These are phyloP conservation scores for Sonneratia alba DNA, from an alignment of 345 rosid species.

Conservation along the genomic window DNA sequence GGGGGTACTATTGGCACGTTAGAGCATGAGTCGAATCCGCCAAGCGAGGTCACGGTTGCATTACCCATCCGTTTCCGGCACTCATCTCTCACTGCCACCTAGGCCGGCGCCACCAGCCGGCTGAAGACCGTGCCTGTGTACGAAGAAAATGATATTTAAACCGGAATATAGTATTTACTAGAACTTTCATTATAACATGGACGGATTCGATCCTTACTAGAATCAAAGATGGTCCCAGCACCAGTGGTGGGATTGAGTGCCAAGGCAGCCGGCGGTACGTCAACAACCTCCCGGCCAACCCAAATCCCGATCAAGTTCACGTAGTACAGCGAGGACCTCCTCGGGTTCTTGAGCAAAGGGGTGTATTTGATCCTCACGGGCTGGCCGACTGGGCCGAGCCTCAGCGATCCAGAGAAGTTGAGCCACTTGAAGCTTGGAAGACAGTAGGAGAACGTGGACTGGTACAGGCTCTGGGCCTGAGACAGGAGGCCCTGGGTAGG, in stretches of 20 bases:
- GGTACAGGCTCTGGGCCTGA: constrained; percentile 60
- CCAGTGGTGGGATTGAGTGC: constrained; percentile 71
- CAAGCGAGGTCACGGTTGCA: constrained; percentile 51
- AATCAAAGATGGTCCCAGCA: constrained; percentile 86
- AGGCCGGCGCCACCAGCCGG: constrained; percentile 65
- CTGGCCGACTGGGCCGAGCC: constrained; percentile 73
- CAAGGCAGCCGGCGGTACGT: constrained; percentile 53
- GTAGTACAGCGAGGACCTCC: constrained; percentile 75
- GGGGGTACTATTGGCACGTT: constrained; percentile 55
- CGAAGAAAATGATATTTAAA: not conserved
- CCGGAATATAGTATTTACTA: no score
- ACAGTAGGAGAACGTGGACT: constrained; percentile 84
- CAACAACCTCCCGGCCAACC: constrained; percentile 65
- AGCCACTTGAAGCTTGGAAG: constrained; percentile 65
- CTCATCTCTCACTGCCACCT: constrained; percentile 60
- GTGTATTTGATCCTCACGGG: constrained; percentile 66
- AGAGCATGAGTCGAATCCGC: constrained; percentile 97
- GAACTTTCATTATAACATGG: no score
- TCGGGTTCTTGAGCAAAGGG: constrained; percentile 69
- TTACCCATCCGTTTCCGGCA: constrained; percentile 44
- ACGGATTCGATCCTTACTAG: constrained; percentile 34
- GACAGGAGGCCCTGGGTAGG: constrained; percentile 86
- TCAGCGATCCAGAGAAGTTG: constrained; percentile 77
- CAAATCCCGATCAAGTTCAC: constrained; percentile 65
- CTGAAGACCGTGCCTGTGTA: constrained; percentile 68